phyloP scores from a whole-genome alignment of 257 asterid species.

The Solanum sitiens region DNA sequence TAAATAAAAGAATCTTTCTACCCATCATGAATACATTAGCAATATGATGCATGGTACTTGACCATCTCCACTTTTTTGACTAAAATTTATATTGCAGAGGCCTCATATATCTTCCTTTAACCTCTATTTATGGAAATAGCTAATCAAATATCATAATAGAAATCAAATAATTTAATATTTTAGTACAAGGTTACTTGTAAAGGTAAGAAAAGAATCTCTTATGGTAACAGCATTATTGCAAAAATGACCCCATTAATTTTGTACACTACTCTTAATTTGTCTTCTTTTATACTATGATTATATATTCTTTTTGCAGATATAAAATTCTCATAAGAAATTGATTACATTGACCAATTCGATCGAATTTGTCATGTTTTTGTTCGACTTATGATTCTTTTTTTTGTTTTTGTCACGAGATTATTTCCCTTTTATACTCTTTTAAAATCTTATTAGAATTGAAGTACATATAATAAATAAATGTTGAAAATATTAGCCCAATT shows the following conservation, averaged over 20 bases:
- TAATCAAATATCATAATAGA: background rate
- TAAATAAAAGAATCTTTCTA: background rate
- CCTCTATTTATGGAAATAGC: background rate
- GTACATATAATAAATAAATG: background rate
- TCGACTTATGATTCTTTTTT: background rate
- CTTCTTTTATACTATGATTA: background rate
- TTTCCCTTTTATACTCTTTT: background rate
- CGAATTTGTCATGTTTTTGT: background rate
- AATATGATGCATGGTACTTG: background rate
- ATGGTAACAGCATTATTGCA: background rate
- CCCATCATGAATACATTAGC: background rate
- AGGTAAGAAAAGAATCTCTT: background rate
- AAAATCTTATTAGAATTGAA: too few species aligned
- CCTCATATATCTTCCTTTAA: background rate
- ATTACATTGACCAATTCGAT: background rate
- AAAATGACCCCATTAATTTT: background rate
- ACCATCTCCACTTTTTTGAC: background rate
- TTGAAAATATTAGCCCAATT: too few species aligned
- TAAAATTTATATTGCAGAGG: background rate
- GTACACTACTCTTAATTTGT: background rate
- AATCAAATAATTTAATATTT: background rate
- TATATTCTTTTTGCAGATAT: background rate
- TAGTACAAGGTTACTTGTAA: background rate
- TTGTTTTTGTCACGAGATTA: background rate
- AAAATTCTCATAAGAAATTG: background rate